phyloP scores from a whole-genome alignment of 2,329 filamentous ascomycete species.

The Aspergillus flavus region DNA sequence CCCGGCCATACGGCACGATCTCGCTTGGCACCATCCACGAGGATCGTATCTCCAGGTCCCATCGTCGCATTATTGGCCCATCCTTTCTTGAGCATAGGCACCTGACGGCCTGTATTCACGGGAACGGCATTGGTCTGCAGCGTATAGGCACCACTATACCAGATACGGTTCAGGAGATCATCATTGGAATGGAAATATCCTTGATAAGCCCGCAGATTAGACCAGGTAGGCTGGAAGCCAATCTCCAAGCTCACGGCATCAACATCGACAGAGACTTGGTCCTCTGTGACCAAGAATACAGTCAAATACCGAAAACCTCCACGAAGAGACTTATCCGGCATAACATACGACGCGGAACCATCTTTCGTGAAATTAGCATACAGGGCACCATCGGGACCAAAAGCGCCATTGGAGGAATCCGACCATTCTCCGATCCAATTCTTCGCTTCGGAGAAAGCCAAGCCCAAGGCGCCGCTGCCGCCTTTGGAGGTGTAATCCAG shows the following conservation, averaged over 20 bases:
- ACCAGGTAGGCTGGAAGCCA: slow-evolving; percentile 54
- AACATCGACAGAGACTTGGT: slow-evolving; percentile 38
- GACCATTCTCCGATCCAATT: slow-evolving; percentile 52
- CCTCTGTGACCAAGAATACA: slow-evolving; percentile 38
- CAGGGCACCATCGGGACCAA: slow-evolving; percentile 47
- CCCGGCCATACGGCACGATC: slow-evolving; percentile 51
- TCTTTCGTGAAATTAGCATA: slow-evolving; percentile 38
- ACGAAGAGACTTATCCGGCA: slow-evolving; percentile 43
- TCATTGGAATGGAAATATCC: slow-evolving; percentile 58
- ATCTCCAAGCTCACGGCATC: slow-evolving; percentile 47
- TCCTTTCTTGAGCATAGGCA: slow-evolving; percentile 32
- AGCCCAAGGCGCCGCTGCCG: slow-evolving; percentile 40
- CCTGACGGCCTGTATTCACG: slow-evolving; percentile 39
- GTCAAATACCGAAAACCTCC: slow-evolving; percentile 52
- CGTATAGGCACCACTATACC: slow-evolving; percentile 60
- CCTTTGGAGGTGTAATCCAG: slow-evolving; percentile 52
- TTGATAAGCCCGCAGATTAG: slow-evolving; percentile 55
- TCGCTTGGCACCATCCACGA: slow-evolving; percentile 48
- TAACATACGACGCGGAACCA: slow-evolving; percentile 39
- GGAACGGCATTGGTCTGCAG: slow-evolving; percentile 51
- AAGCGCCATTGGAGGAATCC: slow-evolving; percentile 52
- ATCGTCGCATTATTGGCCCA: slow-evolving; percentile 46
- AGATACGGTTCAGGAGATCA: slow-evolving; percentile 57
- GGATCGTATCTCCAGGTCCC: slow-evolving; percentile 44
- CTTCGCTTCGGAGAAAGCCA: slow-evolving; percentile 54